Conservation (phyloP, 768 basidiomycete species). For the Megacollybia marginata region DNA sequence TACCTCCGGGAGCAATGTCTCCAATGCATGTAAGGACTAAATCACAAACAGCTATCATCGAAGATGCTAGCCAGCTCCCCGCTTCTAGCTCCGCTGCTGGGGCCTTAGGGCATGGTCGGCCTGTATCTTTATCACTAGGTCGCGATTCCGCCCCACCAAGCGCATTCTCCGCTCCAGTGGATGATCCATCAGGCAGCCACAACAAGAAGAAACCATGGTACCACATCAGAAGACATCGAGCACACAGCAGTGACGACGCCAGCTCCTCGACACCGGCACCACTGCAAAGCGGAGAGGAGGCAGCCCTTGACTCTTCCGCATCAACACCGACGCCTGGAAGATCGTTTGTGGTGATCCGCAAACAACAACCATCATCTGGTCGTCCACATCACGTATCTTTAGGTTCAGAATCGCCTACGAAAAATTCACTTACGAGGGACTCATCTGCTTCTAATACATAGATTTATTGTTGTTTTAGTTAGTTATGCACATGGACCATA, state of each 20-base stretch:
- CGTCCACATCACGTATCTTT: slow-evolving; percentile 22
- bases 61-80: slow-evolving; percentile 26
- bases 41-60: slow-evolving; percentile 83
- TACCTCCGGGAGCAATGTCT: slow-evolving; percentile 60
- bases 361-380: slow-evolving; percentile 34
- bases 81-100: background rate
- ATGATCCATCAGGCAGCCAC: slow-evolving; percentile 16
- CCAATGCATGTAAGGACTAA: slow-evolving; percentile 65
- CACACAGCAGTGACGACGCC: slow-evolving; percentile 50
- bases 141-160: background rate
- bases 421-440: background rate
- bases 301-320: slow-evolving; percentile 18
- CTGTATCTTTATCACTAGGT: too few species aligned
- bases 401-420: background rate
- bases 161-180: background rate
- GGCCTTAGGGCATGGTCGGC: too few species aligned
- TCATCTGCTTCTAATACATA: background rate
- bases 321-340: slow-evolving; percentile 30
- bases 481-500: background rate
- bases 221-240: slow-evolving; percentile 49
- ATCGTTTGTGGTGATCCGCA: slow-evolving; percentile 70
- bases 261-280: slow-evolving; percentile 15
- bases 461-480: background rate
- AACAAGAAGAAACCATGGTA: slow-evolving; percentile 70
- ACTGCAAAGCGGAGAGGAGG: slow-evolving; percentile 6